Evolutionary conservation across 2,329 filamentous ascomycete genomes (phyloP), one percentile per base, ranked within the genome.

Genomic region (Arthrobotrys conoides): DNA sequence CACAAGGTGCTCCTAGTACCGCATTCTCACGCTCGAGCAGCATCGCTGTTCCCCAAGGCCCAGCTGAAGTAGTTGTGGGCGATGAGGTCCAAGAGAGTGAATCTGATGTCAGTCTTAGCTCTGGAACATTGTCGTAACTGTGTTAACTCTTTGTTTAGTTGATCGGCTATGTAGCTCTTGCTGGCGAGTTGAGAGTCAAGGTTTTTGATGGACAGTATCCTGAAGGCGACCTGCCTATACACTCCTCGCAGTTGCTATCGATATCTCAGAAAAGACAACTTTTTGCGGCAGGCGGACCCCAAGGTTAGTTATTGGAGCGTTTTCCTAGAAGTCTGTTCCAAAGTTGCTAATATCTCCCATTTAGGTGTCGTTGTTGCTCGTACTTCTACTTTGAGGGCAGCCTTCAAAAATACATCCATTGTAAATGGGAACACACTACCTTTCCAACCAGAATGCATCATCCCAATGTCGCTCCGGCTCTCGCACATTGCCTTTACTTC

Each of bases 401-500:
- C 92, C 1, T 95, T 97, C 83, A 87, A 86, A 18, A 79, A 79
- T 59, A 71, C 49, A 16, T 59, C 69, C 12, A 27, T 57, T 5
- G 70, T 65, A 8, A 73, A 71, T 87, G 41, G 88, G 89, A 80
- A 85, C 87, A 73, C 88, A 86, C 81, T 90, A 91, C 79, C 86
- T 91, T 96, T 96, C 82, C 86, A 90, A 76, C 92, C 94, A 2
- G 90, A 95, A 83, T 86, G 92, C 65, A 91, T 88, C 76, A 88
- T 98, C 5, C 87, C 90, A 0, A 88, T 96, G 82, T 89, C 92
- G 9, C 88, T 90, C 82, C 90, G 92, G 81, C 89, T 97, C 68
- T 96, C 93, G 10, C 96, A 99, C 84, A 87, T 99, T 20, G 90
- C 91, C 16, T 99, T 99, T 84, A 95, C 93, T 0, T 89, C 93